These are phyloP conservation scores for Phragmites australis DNA, from an alignment of 176 grass and related monocot species.

Conservation along the genomic window DNA sequence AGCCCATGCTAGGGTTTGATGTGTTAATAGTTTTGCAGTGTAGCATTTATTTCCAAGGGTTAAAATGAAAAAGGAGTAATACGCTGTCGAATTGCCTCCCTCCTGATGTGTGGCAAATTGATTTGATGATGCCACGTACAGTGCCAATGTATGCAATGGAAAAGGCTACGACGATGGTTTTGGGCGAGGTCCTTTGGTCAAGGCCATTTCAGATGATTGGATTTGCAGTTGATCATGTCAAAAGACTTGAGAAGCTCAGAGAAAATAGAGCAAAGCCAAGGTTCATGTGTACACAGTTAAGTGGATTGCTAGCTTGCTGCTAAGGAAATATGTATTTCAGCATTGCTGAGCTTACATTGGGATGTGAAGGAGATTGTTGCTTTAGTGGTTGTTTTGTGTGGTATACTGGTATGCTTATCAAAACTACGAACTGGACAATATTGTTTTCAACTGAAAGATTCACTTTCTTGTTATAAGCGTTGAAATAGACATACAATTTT, in stretches of 20 bases:
- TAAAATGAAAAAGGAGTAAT: conserved; percentile 1
- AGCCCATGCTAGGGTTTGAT: background rate
- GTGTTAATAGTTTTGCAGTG: background rate
- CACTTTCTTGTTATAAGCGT: background rate
- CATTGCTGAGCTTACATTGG: background rate
- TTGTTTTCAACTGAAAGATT: background rate
- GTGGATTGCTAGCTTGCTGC: conserved; percentile 14
- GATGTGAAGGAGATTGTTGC: background rate
- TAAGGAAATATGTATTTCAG: background rate
- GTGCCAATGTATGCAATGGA: background rate
- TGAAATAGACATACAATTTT: background rate
- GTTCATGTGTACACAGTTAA: conserved; percentile 26
- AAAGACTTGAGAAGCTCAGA: conserved; percentile 12
- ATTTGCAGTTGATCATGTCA: conserved; percentile 26
- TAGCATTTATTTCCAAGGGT: background rate
- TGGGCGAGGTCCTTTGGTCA: background rate
- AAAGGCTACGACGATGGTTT: conserved; percentile 15
- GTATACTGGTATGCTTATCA: background rate
- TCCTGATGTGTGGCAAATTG: conserved; percentile 20
- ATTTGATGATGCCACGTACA: conserved; percentile 13
- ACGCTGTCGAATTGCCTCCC: background rate
- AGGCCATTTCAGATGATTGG: conserved; percentile 19
- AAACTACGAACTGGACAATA: background rate
- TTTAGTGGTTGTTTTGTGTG: background rate
- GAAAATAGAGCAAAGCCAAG: conserved; percentile 27